Evolutionary conservation across 305 asterid species (phyloP), one percentile per base, ranked within the genome.

Genomic region (Euphrasia arctica): DNA sequence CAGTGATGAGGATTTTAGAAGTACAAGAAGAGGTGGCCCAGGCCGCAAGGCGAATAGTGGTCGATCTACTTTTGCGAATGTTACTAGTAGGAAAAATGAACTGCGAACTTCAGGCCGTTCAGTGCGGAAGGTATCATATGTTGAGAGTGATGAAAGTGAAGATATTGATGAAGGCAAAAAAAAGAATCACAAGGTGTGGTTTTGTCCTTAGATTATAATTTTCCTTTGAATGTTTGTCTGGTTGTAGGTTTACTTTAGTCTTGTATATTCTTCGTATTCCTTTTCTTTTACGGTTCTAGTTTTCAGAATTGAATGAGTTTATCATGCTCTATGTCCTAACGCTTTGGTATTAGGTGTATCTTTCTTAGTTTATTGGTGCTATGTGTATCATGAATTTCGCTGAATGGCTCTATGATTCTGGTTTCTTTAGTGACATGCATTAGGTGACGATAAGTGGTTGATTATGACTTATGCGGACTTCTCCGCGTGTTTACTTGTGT

Each of bases 101-200:
- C 72, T 77, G 42, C 89, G 98, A 59, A 76, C 94, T 54, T 94
- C 99, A 45, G 82, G 89, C 74, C 95, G 98, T 57, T 87, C 98
- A 3, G 88, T 85, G 72, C 91, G 94, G 66, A 95, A 91, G 76
- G 98, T 94, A 50, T 95, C 99, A 36, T 95, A 91, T 65, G 96
- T 75, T 45, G 99, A 95, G 88, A 91, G 99, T 68, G 99, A 94
- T 73, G 99, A 60, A 74, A 91, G 98, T 76, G 99, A 95, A 78
- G 98, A 91, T 65, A 51, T 74, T 66, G 98, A 89, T 22, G 98
- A 87, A 48, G 77, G 79, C 71, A 84, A 79, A 79, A 83, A 85
- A 66, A 89, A 69, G 83, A 74, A 71, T 67, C 96, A 82, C 55
- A 95, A 85, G 98, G 99, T 95, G 68, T 63, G 75, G 62, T 39